Evolutionary conservation across 2,329 filamentous ascomycete species (phyloP).

Genomic region (Colletotrichum navitas): DNA sequence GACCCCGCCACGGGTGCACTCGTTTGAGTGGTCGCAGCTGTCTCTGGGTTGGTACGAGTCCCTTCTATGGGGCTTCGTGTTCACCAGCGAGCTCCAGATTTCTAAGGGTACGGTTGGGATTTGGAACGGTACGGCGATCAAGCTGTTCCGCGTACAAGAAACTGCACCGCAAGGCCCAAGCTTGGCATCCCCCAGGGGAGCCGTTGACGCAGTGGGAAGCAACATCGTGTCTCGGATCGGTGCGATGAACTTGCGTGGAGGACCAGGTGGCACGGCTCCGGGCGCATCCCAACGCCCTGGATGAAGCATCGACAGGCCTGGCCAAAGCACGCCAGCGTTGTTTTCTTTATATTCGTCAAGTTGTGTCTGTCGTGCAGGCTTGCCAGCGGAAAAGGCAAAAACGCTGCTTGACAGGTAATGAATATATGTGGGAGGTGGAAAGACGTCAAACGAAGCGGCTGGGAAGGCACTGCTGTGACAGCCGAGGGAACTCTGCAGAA

Average conservation of each 20-base stretch:
- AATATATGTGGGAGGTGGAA: background rate
- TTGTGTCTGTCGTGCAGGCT: background rate
- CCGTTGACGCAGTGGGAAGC: constrained; percentile 92
- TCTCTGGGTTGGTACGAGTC: constrained; percentile 97
- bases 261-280: constrained; percentile 44
- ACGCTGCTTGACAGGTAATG: background rate
- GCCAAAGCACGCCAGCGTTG: background rate
- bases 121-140: constrained; percentile 92
- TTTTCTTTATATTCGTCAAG: background rate
- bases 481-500: background rate
- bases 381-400: background rate
- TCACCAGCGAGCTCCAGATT: constrained; percentile 89
- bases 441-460: background rate
- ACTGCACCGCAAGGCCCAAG: constrained; percentile 84
- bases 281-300: constrained; percentile 27
- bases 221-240: constrained; percentile 90
- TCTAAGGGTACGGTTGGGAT: constrained; percentile 89
- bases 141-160: constrained; percentile 90
- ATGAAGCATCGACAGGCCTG: background rate
- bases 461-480: background rate
- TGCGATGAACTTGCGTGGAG: constrained; percentile 77
- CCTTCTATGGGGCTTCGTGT: constrained; percentile 92
- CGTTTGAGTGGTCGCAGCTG: constrained; percentile 93
- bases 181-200: constrained; percentile 85
- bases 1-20: constrained; percentile 81